Percentiles rank a stretch among this genome's conserved stretches.
Conservation (phyloP, 306 rosid genomes). For the Inga oerstediana region DNA sequence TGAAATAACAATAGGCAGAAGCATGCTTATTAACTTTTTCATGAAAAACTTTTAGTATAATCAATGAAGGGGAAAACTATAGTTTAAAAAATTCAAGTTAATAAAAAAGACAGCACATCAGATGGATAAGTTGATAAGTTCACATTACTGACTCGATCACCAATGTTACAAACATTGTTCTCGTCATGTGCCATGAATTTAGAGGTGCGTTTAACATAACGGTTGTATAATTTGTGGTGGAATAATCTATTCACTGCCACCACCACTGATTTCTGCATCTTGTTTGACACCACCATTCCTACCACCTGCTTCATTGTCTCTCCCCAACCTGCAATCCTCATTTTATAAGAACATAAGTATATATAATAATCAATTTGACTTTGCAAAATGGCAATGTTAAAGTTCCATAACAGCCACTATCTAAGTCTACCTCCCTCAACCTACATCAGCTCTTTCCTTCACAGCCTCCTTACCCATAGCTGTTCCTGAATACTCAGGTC, state of each 20-base stretch:
- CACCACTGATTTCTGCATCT: slow-evolving; percentile 97
- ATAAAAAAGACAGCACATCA: neutral
- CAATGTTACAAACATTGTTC: slow-evolving; percentile 65
- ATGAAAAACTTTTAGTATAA: slow-evolving; percentile 13
- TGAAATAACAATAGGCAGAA: slow-evolving; percentile 34
- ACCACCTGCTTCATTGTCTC: slow-evolving; percentile 80
- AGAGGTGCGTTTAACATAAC: slow-evolving; percentile 84
- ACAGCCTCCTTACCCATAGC: neutral
- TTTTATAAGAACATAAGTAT: slow-evolving; percentile 7
- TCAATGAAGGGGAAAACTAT: neutral
- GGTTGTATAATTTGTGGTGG: slow-evolving; percentile 69
- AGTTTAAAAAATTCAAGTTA: neutral
- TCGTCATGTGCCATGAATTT: slow-evolving; percentile 97
- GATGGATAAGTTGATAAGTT: neutral
- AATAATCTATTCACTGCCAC: slow-evolving; percentile 88
- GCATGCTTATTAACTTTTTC: neutral
- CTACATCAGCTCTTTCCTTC: neutral
- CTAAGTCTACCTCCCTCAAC: slow-evolving; percentile 7
- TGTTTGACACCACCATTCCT: slow-evolving; percentile 91
- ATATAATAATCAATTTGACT: neutral
- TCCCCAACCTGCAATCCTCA: slow-evolving; percentile 27
- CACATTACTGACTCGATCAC: slow-evolving; percentile 60
- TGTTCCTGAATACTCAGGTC: neutral
- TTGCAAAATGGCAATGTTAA: neutral
- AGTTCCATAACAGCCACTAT: neutral